Percentiles rank a stretch among this genome's conserved stretches.
These are phyloP conservation scores for Xerocomus spinulosus DNA, from an alignment of 768 basidiomycete species.

Conservation along the genomic window DNA sequence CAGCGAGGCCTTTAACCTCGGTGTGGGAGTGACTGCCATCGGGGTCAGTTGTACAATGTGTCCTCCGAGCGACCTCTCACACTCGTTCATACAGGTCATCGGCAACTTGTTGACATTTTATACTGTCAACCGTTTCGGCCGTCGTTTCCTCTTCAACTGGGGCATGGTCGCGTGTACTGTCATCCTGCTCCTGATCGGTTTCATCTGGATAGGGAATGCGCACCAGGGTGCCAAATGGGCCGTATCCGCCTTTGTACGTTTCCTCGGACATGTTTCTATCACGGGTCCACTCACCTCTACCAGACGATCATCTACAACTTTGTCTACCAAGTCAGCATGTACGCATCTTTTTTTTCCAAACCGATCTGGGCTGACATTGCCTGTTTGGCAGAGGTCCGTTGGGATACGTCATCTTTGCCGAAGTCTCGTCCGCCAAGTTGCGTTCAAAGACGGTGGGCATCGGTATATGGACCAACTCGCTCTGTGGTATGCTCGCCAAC, in stretches of 20 bases:
- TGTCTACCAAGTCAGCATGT: conserved; percentile 26
- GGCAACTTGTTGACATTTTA: conserved; percentile 27
- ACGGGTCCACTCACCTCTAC: neutral
- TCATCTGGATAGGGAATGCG: conserved; percentile 20
- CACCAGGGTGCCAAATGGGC: conserved; percentile 19
- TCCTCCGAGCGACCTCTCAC: neutral
- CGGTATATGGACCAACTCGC: conserved; percentile 23
- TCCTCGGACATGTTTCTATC: too few relatives aligned
- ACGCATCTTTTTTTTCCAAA: neutral
- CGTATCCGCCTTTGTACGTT: conserved; percentile 21
- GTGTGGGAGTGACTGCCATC: conserved; percentile 26
- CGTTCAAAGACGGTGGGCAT: conserved; percentile 29
- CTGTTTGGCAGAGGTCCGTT: conserved; percentile 20
- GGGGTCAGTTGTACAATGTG: conserved; percentile 10
- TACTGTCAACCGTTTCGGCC: conserved; percentile 20
- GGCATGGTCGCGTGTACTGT: conserved; percentile 21
- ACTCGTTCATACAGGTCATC: conserved; percentile 13
- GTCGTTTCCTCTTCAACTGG: conserved; percentile 27
- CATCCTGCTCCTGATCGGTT: conserved; percentile 25
- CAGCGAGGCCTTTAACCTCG: conserved; percentile 30
- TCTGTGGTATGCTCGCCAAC: conserved; percentile 24
- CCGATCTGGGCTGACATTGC: neutral
- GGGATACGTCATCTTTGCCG: conserved; percentile 26
- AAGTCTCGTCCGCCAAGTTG: conserved; percentile 28
- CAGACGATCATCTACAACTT: conserved; percentile 31